Evolutionary conservation across 1,139 yeast species (phyloP), one percentile per base, ranked within the genome.

Genomic region (Yamadazyma atlantica): DNA sequence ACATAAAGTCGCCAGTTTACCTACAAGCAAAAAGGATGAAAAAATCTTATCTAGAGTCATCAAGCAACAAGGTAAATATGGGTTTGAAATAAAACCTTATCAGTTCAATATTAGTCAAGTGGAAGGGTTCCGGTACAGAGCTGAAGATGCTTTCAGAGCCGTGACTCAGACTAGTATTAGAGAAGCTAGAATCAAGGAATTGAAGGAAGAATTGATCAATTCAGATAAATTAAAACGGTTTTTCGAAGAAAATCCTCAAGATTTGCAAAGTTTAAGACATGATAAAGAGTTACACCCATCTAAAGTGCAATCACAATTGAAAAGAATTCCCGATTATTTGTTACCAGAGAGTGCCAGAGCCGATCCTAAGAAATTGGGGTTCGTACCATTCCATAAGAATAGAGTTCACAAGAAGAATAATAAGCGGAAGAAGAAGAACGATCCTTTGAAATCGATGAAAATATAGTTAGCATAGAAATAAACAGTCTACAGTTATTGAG

Each of bases 241-340:
- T 64, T 94, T 94, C 56, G 97, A 92, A 62, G 98, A 92, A 57
- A 92, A 92, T 58, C 98, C 98, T n/a, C 95, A 88, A 55, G 98
- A 94, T 62, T 73, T 92, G 54, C 81, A 81, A 11, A 80, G 85
- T 37, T 77, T 92, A 58, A 83, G 97, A 58, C 98, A 92, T 57
- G 98, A 92, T 58, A 85, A 82, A 53, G 96, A 86, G 50, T 60
- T 87, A 42, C 95, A 90, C 55, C 83, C 95, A 9, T 71, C 92
- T 2, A 77, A 95, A 58, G 78, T 83, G 7, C 97, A 90, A 62
- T 65, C 80, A 14, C 96, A 94, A 55, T 71, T 92, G 64, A 90
- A 88, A 60, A 78, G 95, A 55, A 90, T 94, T 27, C 99, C 99
- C 0, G 90, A 87, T 35, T 92, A 92, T 57, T 72, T 92, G 50